phyloP scores from a whole-genome alignment of 2,329 filamentous ascomycete genomes.

The Neospermospora avenae region DNA sequence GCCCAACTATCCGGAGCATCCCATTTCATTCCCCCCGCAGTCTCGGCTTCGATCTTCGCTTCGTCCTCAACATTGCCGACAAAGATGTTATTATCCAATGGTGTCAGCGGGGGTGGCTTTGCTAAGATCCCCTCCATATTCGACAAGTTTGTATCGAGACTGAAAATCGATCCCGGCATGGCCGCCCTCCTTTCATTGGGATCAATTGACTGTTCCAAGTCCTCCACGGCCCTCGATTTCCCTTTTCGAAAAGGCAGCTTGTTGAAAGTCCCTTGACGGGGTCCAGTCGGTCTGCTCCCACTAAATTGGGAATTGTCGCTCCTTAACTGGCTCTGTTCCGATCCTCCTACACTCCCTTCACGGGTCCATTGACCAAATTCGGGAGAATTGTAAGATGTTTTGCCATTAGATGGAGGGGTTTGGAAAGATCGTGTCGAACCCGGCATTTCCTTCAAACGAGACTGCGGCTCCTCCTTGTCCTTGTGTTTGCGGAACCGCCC shows the following conservation, averaged over 20 bases:
- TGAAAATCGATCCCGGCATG: conserved; percentile 56
- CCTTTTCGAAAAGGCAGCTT: conserved; percentile 63
- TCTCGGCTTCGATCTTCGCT: conserved; percentile 30
- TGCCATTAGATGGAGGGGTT: conserved; percentile 28
- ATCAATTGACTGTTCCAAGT: conserved; percentile 49
- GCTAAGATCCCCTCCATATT: conserved; percentile 91
- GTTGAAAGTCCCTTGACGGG: conserved; percentile 37
- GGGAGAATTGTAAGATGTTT: conserved; percentile 21
- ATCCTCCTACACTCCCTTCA: conserved; percentile 31
- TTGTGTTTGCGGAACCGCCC: conserved; percentile 41
- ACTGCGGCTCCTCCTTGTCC: conserved; percentile 50
- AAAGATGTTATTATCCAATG: conserved; percentile 58
- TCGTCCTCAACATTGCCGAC: conserved; percentile 44
- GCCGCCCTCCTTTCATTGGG: conserved; percentile 20
- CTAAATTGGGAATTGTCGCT: conserved; percentile 23
- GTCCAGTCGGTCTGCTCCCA: conserved; percentile 9
- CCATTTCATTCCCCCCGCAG: conserved; percentile 59
- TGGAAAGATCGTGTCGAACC: conserved; percentile 52
- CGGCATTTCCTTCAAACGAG: conserved; percentile 47
- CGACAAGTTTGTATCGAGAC: conserved; percentile 81
- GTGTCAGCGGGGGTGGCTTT: conserved; percentile 66
- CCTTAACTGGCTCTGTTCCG: conserved; percentile 28
- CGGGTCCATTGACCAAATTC: conserved; percentile 32
- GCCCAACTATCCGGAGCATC: conserved; percentile 97
- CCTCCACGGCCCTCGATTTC: conserved; percentile 47